These are phyloP conservation scores for Botrytis hyacinthi DNA, from an alignment of 2,329 filamentous ascomycete genomes.

Conservation along the genomic window DNA sequence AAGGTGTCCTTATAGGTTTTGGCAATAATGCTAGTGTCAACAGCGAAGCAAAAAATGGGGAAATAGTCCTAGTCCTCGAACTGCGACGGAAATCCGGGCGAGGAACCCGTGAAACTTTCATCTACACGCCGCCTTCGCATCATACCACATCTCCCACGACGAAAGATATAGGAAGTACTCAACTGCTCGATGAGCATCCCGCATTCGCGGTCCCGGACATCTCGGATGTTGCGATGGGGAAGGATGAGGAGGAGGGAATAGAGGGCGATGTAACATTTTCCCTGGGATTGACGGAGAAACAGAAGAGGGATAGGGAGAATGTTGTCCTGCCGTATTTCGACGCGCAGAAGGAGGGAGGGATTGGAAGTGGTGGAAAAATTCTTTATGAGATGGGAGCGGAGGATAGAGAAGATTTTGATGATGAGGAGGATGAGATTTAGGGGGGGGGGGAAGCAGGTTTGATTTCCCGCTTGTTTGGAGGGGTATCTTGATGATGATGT, in stretches of 20 bases:
- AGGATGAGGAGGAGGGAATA: constrained; percentile 40
- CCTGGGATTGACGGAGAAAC: constrained; percentile 84
- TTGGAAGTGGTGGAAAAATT: constrained; percentile 86
- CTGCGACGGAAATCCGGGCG: constrained; percentile 62
- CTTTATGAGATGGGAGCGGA: constrained; percentile 95
- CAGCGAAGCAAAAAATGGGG: constrained; percentile 42
- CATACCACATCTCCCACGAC: constrained; percentile 22
- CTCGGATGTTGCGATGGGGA: constrained; percentile 39
- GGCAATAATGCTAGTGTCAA: constrained; percentile 17
- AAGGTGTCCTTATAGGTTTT: constrained; percentile 68
- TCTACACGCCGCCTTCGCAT: constrained; percentile 43
- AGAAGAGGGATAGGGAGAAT: constrained; percentile 79
- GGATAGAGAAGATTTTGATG: constrained; percentile 95
- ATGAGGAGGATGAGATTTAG: constrained; percentile 64
- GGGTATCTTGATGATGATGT: not conserved
- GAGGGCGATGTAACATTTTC: constrained; percentile 76
- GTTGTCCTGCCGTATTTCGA: constrained; percentile 96
- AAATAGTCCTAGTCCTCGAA: constrained; percentile 79
- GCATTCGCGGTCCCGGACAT: constrained; percentile 52
- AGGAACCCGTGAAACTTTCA: constrained; percentile 55
- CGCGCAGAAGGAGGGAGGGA: constrained; percentile 76
- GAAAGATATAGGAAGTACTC: constrained; percentile 23
- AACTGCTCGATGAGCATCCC: constrained; percentile 75
- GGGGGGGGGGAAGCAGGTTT: not conserved
- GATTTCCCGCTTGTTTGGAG: not conserved